Base-by-base conservation (phyloP, 2,329 filamentous ascomycete genomes). In the Claviceps pazoutovae region DNA sequence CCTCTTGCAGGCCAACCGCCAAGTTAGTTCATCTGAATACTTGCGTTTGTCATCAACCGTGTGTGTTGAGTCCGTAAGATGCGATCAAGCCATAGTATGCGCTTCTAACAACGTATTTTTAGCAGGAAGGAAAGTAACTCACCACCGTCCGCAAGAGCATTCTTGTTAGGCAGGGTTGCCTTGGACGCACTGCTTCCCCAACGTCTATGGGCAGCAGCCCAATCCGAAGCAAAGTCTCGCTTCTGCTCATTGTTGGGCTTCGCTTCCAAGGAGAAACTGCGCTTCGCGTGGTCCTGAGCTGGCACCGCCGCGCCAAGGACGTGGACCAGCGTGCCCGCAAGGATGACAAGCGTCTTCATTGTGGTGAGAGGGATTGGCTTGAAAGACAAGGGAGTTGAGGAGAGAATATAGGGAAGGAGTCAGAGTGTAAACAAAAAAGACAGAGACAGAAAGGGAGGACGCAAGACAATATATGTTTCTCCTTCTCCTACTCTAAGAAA, bases 191-290 rank as follows among this genome's bases (percentile, higher is more conserved):
- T 56, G 8, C 56, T 61, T 5, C 65, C 66, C 66, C 67, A 69
- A 60, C 66, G 67, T 55, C 58, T 56, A 16, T 60, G 62, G 5
- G 60, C 64, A 13, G 64, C 63, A 6, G 58, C 60, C 61, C 62
- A 67, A 41, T 68, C 66, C 17, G 57, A 58, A 13, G 62, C 55
- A 54, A 67, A 69, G 51, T 66, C 56, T 16, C 61, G 58, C 52
- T 60, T 59, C n/a, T 53, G 55, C 13, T 53, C 49, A 11, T 50
- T 51, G 2, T 54, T 58, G 39, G 59, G 58, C 46, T 45, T 51
- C 41, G 62, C 63, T 5, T 60, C 53, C 6, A 68, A 51, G 0
- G 64, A 64, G 50, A 69, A 68, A 43, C 36, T 7, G 13, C n/a
- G 23, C 17, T 41, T 17, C 6, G 7, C 6, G 17, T 14, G 19